Evolutionary conservation across 139 green algal genomes (phyloP).

Genomic region (Astrephomene gubernaculifera): DNA sequence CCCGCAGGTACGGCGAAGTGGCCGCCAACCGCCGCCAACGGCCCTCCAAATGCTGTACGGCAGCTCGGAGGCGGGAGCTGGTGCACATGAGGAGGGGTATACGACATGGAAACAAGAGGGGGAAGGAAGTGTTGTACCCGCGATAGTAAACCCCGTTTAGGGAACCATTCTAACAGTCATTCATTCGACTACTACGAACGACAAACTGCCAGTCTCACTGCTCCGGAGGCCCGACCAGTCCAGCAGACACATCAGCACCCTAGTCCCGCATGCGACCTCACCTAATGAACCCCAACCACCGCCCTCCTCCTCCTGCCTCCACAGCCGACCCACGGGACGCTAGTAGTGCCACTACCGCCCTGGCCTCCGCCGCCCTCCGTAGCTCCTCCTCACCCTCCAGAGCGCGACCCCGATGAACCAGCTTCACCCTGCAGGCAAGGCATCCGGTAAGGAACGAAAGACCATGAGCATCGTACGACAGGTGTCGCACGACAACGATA

Average conservation of each 20-base stretch:
- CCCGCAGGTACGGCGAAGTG: background rate
- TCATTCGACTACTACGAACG: no score
- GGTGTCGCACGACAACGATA: background rate
- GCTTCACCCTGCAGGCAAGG: background rate
- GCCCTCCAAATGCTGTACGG: background rate
- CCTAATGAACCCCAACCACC: background rate
- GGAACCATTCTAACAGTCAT: no score
- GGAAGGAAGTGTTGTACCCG: no score
- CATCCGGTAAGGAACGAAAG: background rate
- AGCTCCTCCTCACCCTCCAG: conserved; percentile 24
- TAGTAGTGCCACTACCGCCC: background rate
- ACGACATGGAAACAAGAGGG: background rate
- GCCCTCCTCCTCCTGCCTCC: no score
- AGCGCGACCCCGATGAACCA: background rate
- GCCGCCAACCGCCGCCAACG: background rate
- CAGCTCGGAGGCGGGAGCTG: background rate
- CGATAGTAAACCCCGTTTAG: no score
- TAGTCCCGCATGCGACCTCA: background rate
- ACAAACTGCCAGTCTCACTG: no score
- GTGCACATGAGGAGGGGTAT: background rate
- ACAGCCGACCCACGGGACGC: background rate
- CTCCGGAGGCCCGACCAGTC: background rate
- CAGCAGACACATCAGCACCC: background rate
- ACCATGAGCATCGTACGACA: background rate
- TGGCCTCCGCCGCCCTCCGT: background rate